Evolutionary conservation across 2,329 filamentous ascomycete species (phyloP).

Genomic region (Talaromyces verruculosus): DNA sequence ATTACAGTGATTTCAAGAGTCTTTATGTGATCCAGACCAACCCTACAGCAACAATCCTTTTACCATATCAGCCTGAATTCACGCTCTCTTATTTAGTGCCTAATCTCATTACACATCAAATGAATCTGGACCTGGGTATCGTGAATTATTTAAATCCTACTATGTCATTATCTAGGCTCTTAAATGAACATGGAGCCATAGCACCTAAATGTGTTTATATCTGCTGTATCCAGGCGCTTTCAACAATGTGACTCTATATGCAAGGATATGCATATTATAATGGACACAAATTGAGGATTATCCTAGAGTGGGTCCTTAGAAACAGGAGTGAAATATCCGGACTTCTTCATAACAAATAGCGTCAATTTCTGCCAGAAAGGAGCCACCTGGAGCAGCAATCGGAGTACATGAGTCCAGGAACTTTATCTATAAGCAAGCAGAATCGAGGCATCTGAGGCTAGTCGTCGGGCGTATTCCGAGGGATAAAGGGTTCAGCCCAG

Average conservation of each 20-base stretch:
- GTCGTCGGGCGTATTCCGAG: neutral
- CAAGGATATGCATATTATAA: slow-evolving; percentile 5
- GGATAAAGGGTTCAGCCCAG: neutral
- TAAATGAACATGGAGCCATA: neutral
- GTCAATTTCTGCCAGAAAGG: neutral
- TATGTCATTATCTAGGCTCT: neutral
- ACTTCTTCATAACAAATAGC: neutral
- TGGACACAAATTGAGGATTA: neutral
- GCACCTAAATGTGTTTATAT: neutral
- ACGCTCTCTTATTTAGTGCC: neutral
- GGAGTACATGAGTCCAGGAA: neutral
- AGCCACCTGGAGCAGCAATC: neutral
- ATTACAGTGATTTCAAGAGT: neutral
- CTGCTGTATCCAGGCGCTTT: neutral
- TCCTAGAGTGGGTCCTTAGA: neutral
- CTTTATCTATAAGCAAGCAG: neutral
- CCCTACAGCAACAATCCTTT: neutral
- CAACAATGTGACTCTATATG: neutral
- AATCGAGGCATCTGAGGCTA: neutral
- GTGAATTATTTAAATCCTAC: neutral
- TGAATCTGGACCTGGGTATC: neutral
- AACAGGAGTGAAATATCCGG: neutral
- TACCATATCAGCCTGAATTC: neutral
- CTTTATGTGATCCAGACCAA: neutral
- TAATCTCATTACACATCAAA: neutral